Conservation (phyloP, 257 asterid genomes). For the Thymus mandschuricus region DNA sequence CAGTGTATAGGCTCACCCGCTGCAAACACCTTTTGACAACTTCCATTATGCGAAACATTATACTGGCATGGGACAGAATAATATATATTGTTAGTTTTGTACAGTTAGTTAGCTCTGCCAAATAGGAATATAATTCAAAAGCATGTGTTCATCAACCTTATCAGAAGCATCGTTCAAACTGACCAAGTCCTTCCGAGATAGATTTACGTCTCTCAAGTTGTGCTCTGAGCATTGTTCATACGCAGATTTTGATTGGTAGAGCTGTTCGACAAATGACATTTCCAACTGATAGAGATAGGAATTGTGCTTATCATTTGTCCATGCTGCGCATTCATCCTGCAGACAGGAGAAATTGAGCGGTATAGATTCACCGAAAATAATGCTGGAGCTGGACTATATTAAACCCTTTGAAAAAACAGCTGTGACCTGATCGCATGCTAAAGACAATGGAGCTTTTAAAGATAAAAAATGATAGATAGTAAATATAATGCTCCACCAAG, state of each 20-base stretch:
- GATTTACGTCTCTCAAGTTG: slow-evolving; percentile 29
- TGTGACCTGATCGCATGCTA: background rate
- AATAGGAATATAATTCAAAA: slow-evolving; percentile 1
- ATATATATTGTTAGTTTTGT: background rate
- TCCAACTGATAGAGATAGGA: slow-evolving; percentile 66
- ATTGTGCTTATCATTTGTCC: slow-evolving; percentile 79
- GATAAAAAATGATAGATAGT: background rate
- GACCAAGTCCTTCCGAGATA: slow-evolving; percentile 32
- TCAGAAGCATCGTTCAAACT: slow-evolving; percentile 37
- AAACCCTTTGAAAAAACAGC: background rate
- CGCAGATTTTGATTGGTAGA: slow-evolving; percentile 50
- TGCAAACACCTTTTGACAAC: slow-evolving; percentile 40
- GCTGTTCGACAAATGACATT: slow-evolving; percentile 66
- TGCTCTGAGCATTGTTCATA: slow-evolving; percentile 42
- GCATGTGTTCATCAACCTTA: slow-evolving; percentile 47
- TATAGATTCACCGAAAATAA: background rate
- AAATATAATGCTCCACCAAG: background rate
- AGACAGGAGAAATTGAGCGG: slow-evolving; percentile 20
- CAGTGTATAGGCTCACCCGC: slow-evolving; percentile 34
- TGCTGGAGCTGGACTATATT: background rate
- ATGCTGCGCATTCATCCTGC: slow-evolving; percentile 52
- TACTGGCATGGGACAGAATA: slow-evolving; percentile 36
- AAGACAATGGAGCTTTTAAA: background rate
- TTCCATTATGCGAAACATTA: slow-evolving; percentile 38
- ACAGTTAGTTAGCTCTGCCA: slow-evolving; percentile 6